phyloP scores from a whole-genome alignment of 2,329 filamentous ascomycete genomes.

The Ophiosphaerella herpotricha region DNA sequence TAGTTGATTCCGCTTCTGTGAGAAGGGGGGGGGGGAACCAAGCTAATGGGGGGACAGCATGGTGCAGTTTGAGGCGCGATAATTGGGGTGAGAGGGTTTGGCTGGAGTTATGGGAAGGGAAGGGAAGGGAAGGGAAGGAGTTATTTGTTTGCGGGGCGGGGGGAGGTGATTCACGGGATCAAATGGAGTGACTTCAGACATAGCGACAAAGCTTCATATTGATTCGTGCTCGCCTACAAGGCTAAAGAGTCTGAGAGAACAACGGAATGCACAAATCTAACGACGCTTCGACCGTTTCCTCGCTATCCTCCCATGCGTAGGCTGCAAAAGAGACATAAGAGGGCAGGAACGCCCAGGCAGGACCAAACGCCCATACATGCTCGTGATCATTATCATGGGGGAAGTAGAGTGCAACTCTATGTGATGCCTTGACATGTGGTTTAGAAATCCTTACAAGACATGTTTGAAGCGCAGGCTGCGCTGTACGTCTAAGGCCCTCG shows the following conservation, averaged over 20 bases:
- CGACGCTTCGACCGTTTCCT: background rate
- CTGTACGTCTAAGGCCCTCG: slow-evolving; percentile 41
- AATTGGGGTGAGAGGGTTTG: background rate
- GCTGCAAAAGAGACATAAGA: background rate
- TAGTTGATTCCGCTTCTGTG: slow-evolving; percentile 12
- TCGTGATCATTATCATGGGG: slow-evolving; percentile 12
- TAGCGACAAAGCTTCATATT: background rate
- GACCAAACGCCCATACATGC: slow-evolving; percentile 22
- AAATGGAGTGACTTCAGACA: too few relatives aligned
- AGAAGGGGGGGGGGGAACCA: background rate
- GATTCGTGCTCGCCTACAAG: background rate
- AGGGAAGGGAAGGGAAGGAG: background rate
- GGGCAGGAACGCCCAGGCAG: background rate
- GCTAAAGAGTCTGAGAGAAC: background rate
- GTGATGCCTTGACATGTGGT: background rate
- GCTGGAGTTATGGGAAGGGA: background rate
- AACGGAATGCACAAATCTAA: background rate
- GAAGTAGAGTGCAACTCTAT: background rate
- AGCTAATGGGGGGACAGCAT: slow-evolving; percentile 60
- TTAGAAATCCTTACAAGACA: background rate
- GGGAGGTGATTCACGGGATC: too few relatives aligned
- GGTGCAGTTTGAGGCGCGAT: slow-evolving; percentile 98
- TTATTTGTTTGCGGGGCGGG: background rate
- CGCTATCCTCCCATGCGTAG: too few relatives aligned
- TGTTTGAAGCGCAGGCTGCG: background rate